Evolutionary conservation across 2,329 filamentous ascomycete species (phyloP), one percentile per base, ranked within the genome.

Genomic region (Cladophialophora carrionii): DNA sequence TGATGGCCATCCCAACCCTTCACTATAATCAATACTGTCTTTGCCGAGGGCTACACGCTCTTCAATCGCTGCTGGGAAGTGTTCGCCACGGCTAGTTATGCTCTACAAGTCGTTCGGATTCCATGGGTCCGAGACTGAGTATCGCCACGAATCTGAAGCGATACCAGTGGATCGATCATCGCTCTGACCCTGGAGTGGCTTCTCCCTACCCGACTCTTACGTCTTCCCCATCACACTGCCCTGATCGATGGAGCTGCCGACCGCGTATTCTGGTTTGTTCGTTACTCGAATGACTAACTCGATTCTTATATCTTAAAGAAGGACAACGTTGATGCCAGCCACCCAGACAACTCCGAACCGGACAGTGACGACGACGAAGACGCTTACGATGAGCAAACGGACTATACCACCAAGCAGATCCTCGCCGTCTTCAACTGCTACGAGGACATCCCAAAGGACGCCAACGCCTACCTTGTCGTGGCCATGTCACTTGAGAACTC

Each of bases 401-500:
- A 34, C n/a, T 61, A 24, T 31, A 61, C n/a, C 7, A 24, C 22
- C 41, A 29, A 61, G 32, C 34, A 61, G 37, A 53, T 61, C 12
- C 51, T 61, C 29, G 57, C 26, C 5, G 41, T 53, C 17, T 52
- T 48, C 48, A n/a, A 61, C 14, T 5, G 43, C 9, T 61, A 37
- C 26, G 57, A 52, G 9, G 48, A 61, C 26, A 61, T 41, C n/a
- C 46, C 48, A 26, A 61, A 53, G 24, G 57, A 41, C n/a, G 20
- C 20, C 17, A 52, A 61, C 48, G 48, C 57, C 8, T 32, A 34
- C 32, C n/a, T 46, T 29, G 24, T 26, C 6, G 46, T 61, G n/a
- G 57, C 57, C 20, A 14, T 26, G 20, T 8, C 53, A 32, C 48
- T 61, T 32, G 43, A 61, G 43, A 22, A 53, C 8, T 61, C 12